phyloP scores from a whole-genome alignment of 306 rosid genomes.

The Begonia loranthoides region DNA sequence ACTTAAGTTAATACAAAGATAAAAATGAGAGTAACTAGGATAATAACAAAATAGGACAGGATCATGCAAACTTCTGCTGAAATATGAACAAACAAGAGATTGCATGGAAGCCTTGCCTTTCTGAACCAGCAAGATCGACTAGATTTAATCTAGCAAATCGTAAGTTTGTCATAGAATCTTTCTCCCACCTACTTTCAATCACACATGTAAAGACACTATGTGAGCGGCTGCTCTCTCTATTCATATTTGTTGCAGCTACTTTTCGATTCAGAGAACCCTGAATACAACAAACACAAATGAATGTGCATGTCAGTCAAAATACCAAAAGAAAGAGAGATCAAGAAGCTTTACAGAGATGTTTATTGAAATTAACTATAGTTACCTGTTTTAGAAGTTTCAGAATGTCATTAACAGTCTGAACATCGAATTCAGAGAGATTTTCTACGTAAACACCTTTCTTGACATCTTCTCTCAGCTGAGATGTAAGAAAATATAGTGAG shows the following conservation, averaged over 20 bases:
- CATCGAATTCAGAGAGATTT: constrained; percentile 88
- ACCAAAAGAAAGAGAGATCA: constrained; percentile 4
- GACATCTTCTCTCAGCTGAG: constrained; percentile 86
- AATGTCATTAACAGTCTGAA: constrained; percentile 64
- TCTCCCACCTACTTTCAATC: constrained; percentile 96
- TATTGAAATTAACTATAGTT: background rate
- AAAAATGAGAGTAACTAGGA: background rate
- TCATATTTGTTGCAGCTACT: constrained; percentile 98
- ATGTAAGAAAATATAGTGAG: constrained; percentile 1
- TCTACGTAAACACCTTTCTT: constrained; percentile 90
- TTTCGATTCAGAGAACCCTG: constrained; percentile 95
- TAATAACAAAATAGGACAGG: constrained; percentile 1
- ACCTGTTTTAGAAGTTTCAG: constrained; percentile 80
- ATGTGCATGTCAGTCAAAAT: constrained; percentile 8
- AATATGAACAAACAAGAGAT: constrained; percentile 8
- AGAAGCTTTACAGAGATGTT: background rate
- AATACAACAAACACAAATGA: constrained; percentile 20
- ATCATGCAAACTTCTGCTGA: constrained; percentile 4
- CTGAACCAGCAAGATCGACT: constrained; percentile 98
- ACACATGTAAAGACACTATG: constrained; percentile 96
- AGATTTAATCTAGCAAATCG: constrained; percentile 88
- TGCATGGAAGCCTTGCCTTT: constrained; percentile 37
- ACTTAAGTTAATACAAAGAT: background rate
- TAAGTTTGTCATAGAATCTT: constrained; percentile 71
- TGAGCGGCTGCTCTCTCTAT: constrained; percentile 96